Evolutionary conservation across 164 flowering plant genomes (phyloP).

Genomic region (Liquidambar formosana): DNA sequence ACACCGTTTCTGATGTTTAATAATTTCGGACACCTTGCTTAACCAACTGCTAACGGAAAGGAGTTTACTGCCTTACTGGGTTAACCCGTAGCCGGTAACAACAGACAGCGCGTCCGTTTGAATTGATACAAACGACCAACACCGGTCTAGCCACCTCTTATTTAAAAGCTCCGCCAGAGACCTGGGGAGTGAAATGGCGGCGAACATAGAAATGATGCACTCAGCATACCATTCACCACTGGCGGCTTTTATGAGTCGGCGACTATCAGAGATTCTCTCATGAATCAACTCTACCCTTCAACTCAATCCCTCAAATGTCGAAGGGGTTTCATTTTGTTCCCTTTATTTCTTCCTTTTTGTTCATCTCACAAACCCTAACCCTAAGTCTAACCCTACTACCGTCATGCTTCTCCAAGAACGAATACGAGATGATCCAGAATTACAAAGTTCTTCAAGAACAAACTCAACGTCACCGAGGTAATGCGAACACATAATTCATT

Average conservation of each 20-base stretch:
- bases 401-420: constrained; percentile 49
- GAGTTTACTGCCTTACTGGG: too few relatives aligned
- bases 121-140: too few relatives aligned
- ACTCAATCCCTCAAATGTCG: constrained; percentile 88
- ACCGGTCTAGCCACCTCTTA: too few relatives aligned
- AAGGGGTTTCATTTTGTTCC: constrained; percentile 58
- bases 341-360: background rate
- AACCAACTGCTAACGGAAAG: too few relatives aligned
- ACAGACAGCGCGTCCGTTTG: too few relatives aligned
- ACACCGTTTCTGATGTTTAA: too few relatives aligned
- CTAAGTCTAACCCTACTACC: background rate
- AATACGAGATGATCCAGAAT: constrained; percentile 98
- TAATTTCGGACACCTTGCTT: too few relatives aligned
- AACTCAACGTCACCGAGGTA: constrained; percentile 94
- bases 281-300: constrained; percentile 97
- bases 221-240: constrained; percentile 89
- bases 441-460: constrained; percentile 97
- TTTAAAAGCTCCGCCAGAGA: too few relatives aligned
- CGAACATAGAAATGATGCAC: constrained; percentile 95
- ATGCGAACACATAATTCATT: too few relatives aligned
- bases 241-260: too few relatives aligned
- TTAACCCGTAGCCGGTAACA: too few relatives aligned
- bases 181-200: constrained; percentile 47
- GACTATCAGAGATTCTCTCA: constrained; percentile 84
- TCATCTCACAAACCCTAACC: constrained; percentile 1